These are phyloP conservation scores for Canavalia gladiata DNA, from an alignment of 306 rosid species.

Conservation along the genomic window DNA sequence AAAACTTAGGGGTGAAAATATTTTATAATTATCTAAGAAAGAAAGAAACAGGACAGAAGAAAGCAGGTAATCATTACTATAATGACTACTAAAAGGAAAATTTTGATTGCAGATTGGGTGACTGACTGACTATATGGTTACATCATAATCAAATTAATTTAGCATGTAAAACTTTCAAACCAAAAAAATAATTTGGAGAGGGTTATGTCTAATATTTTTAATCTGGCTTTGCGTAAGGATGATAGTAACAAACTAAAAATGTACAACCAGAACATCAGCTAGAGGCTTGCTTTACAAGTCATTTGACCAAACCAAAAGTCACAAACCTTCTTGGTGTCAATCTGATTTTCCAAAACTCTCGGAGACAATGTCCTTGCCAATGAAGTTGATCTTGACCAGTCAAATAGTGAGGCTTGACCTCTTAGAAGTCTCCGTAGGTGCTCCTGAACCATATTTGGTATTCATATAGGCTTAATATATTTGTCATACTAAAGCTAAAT, in stretches of 20 bases:
- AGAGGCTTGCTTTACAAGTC: conserved; percentile 32
- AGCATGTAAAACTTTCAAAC: conserved; percentile 25
- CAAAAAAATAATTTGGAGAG: conserved; percentile 14
- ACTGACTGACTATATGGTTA: not conserved
- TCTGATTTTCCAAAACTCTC: conserved; percentile 96
- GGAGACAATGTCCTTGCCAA: conserved; percentile 97
- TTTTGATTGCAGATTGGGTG: not conserved
- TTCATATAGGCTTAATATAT: conserved; percentile 2
- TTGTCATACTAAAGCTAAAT: conserved; percentile 36
- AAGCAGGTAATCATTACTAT: not conserved
- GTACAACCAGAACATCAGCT: conserved; percentile 34
- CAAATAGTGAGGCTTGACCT: conserved; percentile 98
- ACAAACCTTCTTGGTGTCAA: conserved; percentile 97
- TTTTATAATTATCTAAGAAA: not conserved
- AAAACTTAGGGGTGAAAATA: not conserved
- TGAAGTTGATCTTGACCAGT: conserved; percentile 94
- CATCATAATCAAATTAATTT: conserved; percentile 27
- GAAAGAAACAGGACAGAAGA: not conserved
- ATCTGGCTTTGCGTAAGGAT: conserved; percentile 21
- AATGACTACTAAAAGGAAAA: not conserved
- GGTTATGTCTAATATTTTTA: not conserved
- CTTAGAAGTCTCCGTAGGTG: conserved; percentile 94
- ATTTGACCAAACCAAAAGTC: conserved; percentile 41
- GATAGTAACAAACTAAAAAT: conserved; percentile 3
- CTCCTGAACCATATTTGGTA: conserved; percentile 68